These are phyloP conservation scores for Perkinsus marinus DNA, from an alignment of 169 alveolate genomes.

Conservation along the genomic window DNA sequence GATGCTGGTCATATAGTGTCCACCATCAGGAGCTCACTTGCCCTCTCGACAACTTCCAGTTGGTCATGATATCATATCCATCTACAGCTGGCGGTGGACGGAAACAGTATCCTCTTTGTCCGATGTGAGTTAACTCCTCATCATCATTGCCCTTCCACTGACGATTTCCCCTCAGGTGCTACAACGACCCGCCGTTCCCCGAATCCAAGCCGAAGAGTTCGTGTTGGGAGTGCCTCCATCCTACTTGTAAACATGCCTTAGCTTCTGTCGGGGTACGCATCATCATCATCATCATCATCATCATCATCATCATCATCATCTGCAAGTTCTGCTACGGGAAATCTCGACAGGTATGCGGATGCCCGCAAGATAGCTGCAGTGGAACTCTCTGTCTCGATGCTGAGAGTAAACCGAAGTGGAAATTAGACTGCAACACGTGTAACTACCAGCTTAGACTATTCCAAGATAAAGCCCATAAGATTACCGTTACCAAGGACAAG, in stretches of 20 bases:
- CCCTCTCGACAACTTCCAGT: slow-evolving; percentile 57
- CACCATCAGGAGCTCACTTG: slow-evolving; percentile 46
- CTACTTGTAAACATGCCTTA: slow-evolving; percentile 27
- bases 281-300: background rate
- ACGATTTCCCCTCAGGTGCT: slow-evolving; percentile 26
- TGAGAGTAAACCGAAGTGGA: slow-evolving; percentile 19
- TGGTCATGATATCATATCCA: slow-evolving; percentile 18
- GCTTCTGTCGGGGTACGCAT: slow-evolving; percentile 12
- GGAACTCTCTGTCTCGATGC: slow-evolving; percentile 12
- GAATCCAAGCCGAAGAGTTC: slow-evolving; percentile 14
- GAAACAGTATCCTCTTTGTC: slow-evolving; percentile 40
- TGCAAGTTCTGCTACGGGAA: too few relatives aligned
- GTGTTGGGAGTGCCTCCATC: slow-evolving; percentile 36
- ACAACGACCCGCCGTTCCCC: slow-evolving; percentile 51
- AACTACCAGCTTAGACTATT: slow-evolving; percentile 11
- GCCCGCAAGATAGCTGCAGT: slow-evolving; percentile 15
- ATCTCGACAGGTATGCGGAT: slow-evolving; percentile 8
- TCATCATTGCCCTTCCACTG: background rate
- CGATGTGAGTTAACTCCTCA: slow-evolving; percentile 20
- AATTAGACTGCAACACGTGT: slow-evolving; percentile 22
- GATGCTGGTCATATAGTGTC: background rate
- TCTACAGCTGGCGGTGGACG: slow-evolving; percentile 11
- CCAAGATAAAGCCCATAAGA: slow-evolving; percentile 12
- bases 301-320: background rate
- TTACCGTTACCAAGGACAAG: background rate